Evolutionary conservation across 2,329 filamentous ascomycete species (phyloP), one percentile per base, ranked within the genome.

Genomic region (Sphaerulina populicola): DNA sequence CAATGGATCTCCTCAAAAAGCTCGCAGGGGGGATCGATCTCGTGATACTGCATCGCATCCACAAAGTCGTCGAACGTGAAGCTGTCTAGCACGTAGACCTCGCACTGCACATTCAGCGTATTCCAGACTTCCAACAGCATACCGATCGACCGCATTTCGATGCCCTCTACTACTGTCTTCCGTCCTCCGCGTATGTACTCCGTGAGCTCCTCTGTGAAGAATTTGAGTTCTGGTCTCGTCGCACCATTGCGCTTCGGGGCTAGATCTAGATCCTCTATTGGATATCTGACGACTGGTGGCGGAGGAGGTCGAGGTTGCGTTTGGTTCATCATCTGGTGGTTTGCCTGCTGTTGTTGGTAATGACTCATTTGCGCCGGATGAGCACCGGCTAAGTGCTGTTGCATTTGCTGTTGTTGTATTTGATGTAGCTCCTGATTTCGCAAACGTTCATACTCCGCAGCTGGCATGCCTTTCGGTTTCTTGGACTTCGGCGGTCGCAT

Each of bases 61-160:
- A 95, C 77, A 62, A 90, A 97, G 67, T 98, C 93, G 66, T 98
- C 93, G 63, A 97, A 94, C 0, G 91, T 97, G 65, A 98, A 98
- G 0, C 91, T 97, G 68, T 98, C 93, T 23, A 98, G 77, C 63
- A 88, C 81, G 65, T 94, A 94, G 14, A 96, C 85, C 63, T 95
- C 88, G 64, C 89, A 94, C 66, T 96, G 96, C n/a, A 98, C 91
- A 63, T 96, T 98, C 31, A 98, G 76, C 0, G 90, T 96, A 62
- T 96, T 89, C 93, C 93, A 98, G 0, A 87, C 88, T 69, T 96
- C 91, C 21, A 98, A 72, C 12, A 97, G 73, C 2, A 82, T 78
- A 0, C 90, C 89, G n/a, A 96, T 80, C 3, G 88, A 91, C 61
- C 85, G 82, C 81, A 91, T 93, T 15, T 83, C 72, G 48, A 97